Evolutionary conservation across 1,284 basidiomycete species (phyloP).

Genomic region (Apiotrichum veenhuisii): DNA sequence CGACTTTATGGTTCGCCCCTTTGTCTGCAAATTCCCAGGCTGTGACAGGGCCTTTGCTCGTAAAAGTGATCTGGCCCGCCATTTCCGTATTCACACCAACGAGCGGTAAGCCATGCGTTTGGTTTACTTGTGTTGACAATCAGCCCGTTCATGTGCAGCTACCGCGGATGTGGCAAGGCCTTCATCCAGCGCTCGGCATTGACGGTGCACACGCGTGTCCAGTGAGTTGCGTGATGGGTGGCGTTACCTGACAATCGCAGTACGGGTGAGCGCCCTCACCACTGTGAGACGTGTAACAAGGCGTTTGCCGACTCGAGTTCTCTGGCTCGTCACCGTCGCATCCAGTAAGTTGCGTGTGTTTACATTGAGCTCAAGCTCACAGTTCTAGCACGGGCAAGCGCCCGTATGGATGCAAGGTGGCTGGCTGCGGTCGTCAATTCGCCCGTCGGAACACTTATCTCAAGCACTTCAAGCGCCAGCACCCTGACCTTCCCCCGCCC

Average conservation of each 20-base stretch:
- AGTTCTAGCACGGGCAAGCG: slow-evolving; percentile 37
- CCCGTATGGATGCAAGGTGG: slow-evolving; percentile 38
- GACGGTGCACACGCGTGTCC: slow-evolving; percentile 50
- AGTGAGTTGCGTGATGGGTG: slow-evolving; percentile 39
- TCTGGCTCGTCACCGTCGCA: slow-evolving; percentile 56
- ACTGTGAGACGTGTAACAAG: slow-evolving; percentile 54
- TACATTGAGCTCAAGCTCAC: slow-evolving; percentile 20
- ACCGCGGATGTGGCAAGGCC: slow-evolving; percentile 43
- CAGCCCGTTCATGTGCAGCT: slow-evolving; percentile 48
- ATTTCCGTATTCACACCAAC: slow-evolving; percentile 52
- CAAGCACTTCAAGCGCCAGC: slow-evolving; percentile 41
- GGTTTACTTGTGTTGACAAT: not conserved
- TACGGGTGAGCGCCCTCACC: slow-evolving; percentile 58
- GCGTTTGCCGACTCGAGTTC: slow-evolving; percentile 58
- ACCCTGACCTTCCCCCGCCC: slow-evolving; percentile 39
- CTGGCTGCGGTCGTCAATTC: slow-evolving; percentile 36
- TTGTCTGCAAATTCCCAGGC: slow-evolving; percentile 42
- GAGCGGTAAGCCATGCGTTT: slow-evolving; percentile 36
- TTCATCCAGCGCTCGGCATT: slow-evolving; percentile 51
- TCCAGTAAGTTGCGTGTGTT: slow-evolving; percentile 51
- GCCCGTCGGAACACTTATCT: slow-evolving; percentile 43
- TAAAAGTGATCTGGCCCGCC: slow-evolving; percentile 52
- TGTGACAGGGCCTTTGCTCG: slow-evolving; percentile 54
- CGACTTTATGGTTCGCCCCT: slow-evolving; percentile 36
- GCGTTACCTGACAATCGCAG: slow-evolving; percentile 24